Base-by-base conservation (phyloP, 805 yeast species). In the Limtongia smithiae region DNA sequence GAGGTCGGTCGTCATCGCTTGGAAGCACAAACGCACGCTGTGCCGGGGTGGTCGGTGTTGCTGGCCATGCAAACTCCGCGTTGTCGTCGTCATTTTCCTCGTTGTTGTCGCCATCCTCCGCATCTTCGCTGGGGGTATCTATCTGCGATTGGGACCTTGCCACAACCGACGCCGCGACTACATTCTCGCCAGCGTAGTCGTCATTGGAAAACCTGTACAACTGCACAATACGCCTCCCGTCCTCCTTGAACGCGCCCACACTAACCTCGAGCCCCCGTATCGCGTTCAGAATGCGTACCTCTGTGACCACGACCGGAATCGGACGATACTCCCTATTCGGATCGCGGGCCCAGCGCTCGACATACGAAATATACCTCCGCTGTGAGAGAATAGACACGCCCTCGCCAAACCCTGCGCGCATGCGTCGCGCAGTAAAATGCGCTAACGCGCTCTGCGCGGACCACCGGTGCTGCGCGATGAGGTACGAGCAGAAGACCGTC, bases 381-480 rank as follows among this genome's bases (percentile, higher is more conserved):
- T 91, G 97, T 3, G 90, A 81, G 15, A 60, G 52, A 28, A 87
- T 85, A 0, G 87, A 77, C 0, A 91, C 81, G 0, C 96, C 96
- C 9, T 68, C 65, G 2, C 83, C 82, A 38, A 80, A 74, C 4
- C 75, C 71, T 22, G 61, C 47, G 27, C 75, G 70, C 80, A 85
- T 79, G 49, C 97, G 70, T 44, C 74, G 70, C 6, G 60, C 48
- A 2, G 83, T 78, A 62, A 83, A 89, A 6, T 71, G 49, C 0
- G 64, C 65, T 36, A 77, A 70, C 1, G 89, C 85, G 17, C 70
- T 72, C 1, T 68, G 65, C 12, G 74, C 68, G 0, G 72, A 52
- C 46, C 71, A 46, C 2, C 67, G 67, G 30, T 65, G 63, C 43
- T 66, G 63, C 44, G 71, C 72, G 78, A 89, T 82, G 54, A 90